phyloP scores from a whole-genome alignment of 2,329 filamentous ascomycete species.

The Botryotinia narcissicola region DNA sequence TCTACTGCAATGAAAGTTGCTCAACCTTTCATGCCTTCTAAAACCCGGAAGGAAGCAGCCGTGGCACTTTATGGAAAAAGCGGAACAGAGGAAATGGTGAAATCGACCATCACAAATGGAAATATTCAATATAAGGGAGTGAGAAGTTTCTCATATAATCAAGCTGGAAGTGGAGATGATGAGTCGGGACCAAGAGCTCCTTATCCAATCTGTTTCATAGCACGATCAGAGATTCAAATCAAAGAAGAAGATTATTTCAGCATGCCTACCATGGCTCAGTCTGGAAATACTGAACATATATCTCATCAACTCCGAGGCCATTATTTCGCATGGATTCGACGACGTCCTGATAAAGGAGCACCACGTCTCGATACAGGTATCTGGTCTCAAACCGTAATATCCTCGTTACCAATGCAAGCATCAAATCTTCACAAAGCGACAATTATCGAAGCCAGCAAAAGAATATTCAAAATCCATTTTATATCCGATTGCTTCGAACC shows the following conservation, averaged over 20 bases:
- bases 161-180: conserved; percentile 37
- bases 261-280: conserved; percentile 54
- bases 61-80: conserved; percentile 39
- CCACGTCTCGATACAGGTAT: conserved; percentile 33
- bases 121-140: conserved; percentile 42
- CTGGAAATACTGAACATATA: conserved; percentile 51
- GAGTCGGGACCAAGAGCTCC: conserved; percentile 52
- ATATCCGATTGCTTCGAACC: conserved; percentile 50
- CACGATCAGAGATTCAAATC: conserved; percentile 46
- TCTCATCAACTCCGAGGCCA: conserved; percentile 56
- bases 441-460: conserved; percentile 46
- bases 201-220: conserved; percentile 53
- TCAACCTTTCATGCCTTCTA: conserved; percentile 37
- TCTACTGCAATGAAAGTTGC: conserved; percentile 45
- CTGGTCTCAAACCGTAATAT: conserved; percentile 61
- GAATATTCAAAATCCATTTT: conserved; percentile 53
- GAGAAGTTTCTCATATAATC: conserved; percentile 41
- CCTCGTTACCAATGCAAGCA: conserved; percentile 50
- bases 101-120: conserved; percentile 37
- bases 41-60: conserved; percentile 37
- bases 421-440: conserved; percentile 29
- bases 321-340: conserved; percentile 62
- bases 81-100: conserved; percentile 29
- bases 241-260: conserved; percentile 41
- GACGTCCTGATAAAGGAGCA: conserved; percentile 27